These are phyloP conservation scores for Neolentinus lepideus DNA, from an alignment of 1,284 basidiomycete genomes.

Conservation along the genomic window DNA sequence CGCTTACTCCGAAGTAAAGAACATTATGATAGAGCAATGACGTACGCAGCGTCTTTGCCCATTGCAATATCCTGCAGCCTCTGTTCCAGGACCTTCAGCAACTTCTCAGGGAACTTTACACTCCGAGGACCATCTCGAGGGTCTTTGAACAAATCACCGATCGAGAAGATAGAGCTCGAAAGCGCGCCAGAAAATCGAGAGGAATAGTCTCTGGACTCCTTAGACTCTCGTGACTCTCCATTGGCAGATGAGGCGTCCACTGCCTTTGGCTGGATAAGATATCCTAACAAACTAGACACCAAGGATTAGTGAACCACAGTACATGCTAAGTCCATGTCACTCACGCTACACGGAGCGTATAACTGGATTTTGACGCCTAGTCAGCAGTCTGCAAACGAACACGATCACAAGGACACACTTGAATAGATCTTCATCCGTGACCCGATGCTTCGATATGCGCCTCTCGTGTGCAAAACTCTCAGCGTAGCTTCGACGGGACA, in stretches of 20 bases:
- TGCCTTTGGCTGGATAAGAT: conserved; percentile 61
- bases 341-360: conserved; percentile 73
- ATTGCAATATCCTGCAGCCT: conserved; percentile 87
- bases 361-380: conserved; percentile 33
- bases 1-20: background rate
- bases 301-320: conserved; percentile 1
- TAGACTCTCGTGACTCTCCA: conserved; percentile 41
- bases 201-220: conserved; percentile 49
- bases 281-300: conserved; percentile 49
- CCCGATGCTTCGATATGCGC: conserved; percentile 64
- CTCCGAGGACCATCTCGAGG: conserved; percentile 70
- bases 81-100: conserved; percentile 82
- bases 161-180: conserved; percentile 66
- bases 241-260: conserved; percentile 32
- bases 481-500: conserved; percentile 62
- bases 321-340: conserved; percentile 19
- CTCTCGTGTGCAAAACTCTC: conserved; percentile 59
- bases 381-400: conserved; percentile 6
- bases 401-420: conserved; percentile 41
- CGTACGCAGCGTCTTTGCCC: conserved; percentile 82
- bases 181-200: conserved; percentile 62
- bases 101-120: conserved; percentile 88
- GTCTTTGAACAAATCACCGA: conserved; percentile 80
- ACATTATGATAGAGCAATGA: conserved; percentile 12
- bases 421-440: conserved; percentile 77